Evolutionary conservation across 495 filamentous ascomycete genomes (phyloP).

Genomic region (Xylaria curta): DNA sequence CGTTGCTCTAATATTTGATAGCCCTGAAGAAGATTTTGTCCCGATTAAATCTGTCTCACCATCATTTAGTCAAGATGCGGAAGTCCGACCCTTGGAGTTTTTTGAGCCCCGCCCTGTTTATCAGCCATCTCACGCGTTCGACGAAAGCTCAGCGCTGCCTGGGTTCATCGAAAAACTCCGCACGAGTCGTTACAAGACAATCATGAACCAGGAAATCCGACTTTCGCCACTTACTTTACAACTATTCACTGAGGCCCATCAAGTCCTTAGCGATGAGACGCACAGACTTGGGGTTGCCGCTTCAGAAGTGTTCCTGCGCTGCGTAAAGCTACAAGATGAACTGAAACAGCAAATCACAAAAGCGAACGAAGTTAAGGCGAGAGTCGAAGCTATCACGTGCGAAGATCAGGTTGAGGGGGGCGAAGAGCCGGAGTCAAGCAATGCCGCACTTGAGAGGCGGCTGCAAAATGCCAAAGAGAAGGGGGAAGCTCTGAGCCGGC

Average conservation of each 20-base stretch:
- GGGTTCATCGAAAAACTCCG: conserved; percentile 67
- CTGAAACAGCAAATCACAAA: conserved; percentile 73
- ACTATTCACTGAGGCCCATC: conserved; percentile 77
- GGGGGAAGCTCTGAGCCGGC: conserved; percentile 63
- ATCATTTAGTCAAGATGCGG: conserved; percentile 42
- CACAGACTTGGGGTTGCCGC: conserved; percentile 73
- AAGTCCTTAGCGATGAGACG: conserved; percentile 75
- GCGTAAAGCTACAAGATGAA: conserved; percentile 73
- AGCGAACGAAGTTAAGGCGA: conserved; percentile 68
- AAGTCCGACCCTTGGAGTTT: conserved; percentile 44
- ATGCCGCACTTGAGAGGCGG: conserved; percentile 63
- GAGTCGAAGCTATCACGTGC: conserved; percentile 70
- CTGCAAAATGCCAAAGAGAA: conserved; percentile 63
- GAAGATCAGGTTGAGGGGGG: conserved; percentile 59
- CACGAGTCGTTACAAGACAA: conserved; percentile 62
- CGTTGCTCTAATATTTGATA: conserved; percentile 70
- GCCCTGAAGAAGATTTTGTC: conserved; percentile 57
- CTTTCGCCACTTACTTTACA: conserved; percentile 77
- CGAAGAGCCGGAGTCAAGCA: conserved; percentile 51
- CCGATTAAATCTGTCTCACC: conserved; percentile 44
- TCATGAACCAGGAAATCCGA: conserved; percentile 73
- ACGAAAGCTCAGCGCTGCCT: conserved; percentile 63
- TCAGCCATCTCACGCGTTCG: conserved; percentile 70
- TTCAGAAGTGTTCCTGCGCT: conserved; percentile 81
- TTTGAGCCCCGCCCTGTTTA: conserved; percentile 70